Evolutionary conservation across 768 basidiomycete species (phyloP).

Genomic region (Hemileccinum rubropunctum): DNA sequence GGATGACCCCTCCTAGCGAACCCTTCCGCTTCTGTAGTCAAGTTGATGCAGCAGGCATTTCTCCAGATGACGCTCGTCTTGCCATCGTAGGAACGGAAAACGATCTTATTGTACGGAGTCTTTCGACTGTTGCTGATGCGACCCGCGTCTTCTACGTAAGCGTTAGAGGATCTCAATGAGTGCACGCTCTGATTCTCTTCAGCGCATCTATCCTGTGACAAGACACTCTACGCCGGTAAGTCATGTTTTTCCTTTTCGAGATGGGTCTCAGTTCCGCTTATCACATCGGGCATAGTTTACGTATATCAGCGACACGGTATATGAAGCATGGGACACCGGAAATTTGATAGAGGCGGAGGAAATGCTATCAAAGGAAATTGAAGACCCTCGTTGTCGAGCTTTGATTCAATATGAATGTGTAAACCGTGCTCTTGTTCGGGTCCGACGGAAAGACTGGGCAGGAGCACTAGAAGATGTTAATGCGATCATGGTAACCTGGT

Average conservation of each 20-base stretch:
- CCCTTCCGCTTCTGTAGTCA: constrained; percentile 1
- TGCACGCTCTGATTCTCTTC: not conserved
- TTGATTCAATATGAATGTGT: constrained; percentile 4
- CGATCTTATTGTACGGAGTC: not conserved
- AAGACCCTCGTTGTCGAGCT: not conserved
- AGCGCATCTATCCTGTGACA: constrained; percentile 3
- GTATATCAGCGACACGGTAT: constrained; percentile 2
- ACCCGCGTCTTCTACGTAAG: constrained; percentile 6
- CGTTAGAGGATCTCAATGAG: not conserved
- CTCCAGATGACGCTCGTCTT: constrained; percentile 4
- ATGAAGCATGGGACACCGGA: constrained; percentile 8
- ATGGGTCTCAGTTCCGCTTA: not conserved
- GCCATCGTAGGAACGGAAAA: not conserved
- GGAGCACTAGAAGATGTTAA: constrained; percentile 9
- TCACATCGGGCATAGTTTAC: constrained; percentile 7
- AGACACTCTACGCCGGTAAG: constrained; percentile 7
- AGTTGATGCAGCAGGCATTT: not conserved
- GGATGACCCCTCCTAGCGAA: not conserved
- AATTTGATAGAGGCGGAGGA: constrained; percentile 3
- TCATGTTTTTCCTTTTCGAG: not conserved
- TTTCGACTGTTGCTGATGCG: not conserved
- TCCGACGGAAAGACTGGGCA: not conserved
- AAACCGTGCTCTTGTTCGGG: constrained; percentile 19
- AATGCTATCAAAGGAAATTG: constrained; percentile 12
- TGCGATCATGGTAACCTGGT: not conserved